These are phyloP conservation scores for Hypoxylon trugodes DNA, from an alignment of 495 filamentous ascomycete genomes.

Conservation along the genomic window DNA sequence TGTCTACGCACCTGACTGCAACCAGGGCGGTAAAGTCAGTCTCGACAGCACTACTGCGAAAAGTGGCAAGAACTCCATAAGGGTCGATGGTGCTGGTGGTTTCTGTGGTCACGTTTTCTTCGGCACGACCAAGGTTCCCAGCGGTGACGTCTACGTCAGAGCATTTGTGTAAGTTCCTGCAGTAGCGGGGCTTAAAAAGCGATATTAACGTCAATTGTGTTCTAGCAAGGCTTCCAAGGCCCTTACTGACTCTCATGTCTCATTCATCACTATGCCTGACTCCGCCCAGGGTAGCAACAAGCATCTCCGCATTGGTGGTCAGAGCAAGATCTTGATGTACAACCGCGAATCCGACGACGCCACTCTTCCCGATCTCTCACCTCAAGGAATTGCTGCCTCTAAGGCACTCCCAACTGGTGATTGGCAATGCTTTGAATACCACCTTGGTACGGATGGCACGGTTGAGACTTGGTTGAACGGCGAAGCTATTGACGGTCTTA, in stretches of 20 bases:
- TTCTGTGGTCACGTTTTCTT: conserved; percentile 69
- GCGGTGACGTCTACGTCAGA: conserved; percentile 64
- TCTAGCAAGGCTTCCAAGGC: conserved; percentile 61
- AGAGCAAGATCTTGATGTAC: conserved; percentile 66
- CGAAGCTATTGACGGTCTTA: conserved; percentile 58
- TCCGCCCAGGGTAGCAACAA: conserved; percentile 60
- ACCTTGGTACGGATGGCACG: conserved; percentile 61
- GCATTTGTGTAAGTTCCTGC: conserved; percentile 57
- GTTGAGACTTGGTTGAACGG: conserved; percentile 67
- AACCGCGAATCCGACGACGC: conserved; percentile 68
- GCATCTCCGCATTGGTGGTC: conserved; percentile 66
- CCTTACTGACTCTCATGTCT: conserved; percentile 62
- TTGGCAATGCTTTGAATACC: conserved; percentile 68
- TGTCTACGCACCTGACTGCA: conserved; percentile 64
- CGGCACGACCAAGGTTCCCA: conserved; percentile 63
- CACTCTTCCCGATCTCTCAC: conserved; percentile 66
- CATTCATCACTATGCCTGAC: conserved; percentile 70
- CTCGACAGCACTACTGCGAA: conserved; percentile 61
- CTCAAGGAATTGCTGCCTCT: conserved; percentile 62
- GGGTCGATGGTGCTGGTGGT: conserved; percentile 61
- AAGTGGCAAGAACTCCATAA: conserved; percentile 64
- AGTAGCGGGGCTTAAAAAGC: neutral
- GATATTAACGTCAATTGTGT: conserved; percentile 38
- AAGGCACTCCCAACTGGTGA: conserved; percentile 53
- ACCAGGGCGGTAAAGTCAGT: conserved; percentile 62